Evolutionary conservation across 192 early-diverging fungal genomes (phyloP).

Genomic region (Physocladia obscura): DNA sequence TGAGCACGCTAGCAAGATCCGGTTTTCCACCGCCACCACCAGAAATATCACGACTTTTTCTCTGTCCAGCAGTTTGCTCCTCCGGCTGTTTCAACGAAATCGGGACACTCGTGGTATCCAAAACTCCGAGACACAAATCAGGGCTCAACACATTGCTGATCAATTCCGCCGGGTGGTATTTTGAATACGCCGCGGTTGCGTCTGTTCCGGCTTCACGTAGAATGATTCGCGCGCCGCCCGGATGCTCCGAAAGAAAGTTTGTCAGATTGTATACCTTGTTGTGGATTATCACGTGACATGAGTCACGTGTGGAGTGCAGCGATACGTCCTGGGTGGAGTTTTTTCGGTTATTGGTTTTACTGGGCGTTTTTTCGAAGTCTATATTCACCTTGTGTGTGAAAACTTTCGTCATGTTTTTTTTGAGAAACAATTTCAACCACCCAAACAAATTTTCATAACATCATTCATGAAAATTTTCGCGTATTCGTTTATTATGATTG

Average conservation of each 20-base stretch:
- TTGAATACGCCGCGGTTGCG: slow-evolving; percentile 64
- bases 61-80: neutral
- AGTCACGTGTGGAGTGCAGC: neutral
- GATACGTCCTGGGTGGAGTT: neutral
- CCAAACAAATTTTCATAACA: too few relatives aligned
- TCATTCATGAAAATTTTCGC: too few relatives aligned
- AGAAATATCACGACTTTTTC: slow-evolving; percentile 14
- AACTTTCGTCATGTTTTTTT: too few relatives aligned
- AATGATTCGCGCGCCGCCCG: slow-evolving; percentile 53
- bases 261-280: slow-evolving; percentile 53
- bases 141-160: slow-evolving; percentile 51
- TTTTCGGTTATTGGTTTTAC: too few relatives aligned
- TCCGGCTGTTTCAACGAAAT: neutral
- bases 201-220: slow-evolving; percentile 69
- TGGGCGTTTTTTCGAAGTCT: too few relatives aligned
- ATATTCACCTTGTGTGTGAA: too few relatives aligned
- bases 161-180: slow-evolving; percentile 68
- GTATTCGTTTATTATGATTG: too few relatives aligned
- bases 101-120: slow-evolving; percentile 44
- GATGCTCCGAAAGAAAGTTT: slow-evolving; percentile 49
- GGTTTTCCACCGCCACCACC: slow-evolving; percentile 46
- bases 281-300: slow-evolving; percentile 35
- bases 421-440: too few relatives aligned
- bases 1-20: slow-evolving; percentile 57
- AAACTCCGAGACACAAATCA: slow-evolving; percentile 52